Base-by-base conservation (phyloP, 2,329 filamentous ascomycete genomes). In the Penicillium brasilianum region DNA sequence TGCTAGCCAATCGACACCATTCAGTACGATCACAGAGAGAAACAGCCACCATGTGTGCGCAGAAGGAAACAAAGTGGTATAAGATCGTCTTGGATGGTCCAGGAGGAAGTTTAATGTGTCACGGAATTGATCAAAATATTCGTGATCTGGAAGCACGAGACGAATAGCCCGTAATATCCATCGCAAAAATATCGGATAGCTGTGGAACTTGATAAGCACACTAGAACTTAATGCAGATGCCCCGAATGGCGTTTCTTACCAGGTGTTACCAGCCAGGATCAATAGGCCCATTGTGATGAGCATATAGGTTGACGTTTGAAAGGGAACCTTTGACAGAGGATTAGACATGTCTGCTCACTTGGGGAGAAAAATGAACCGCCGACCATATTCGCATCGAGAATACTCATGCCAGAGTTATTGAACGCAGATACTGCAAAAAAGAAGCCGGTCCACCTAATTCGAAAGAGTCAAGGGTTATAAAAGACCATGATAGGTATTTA, bases 71-170 rank as follows among this genome's bases (percentile, higher is more conserved):
- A 88, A 78, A 5, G 85, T 80, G 7, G 84, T 87, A 66, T 86
- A 88, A 66, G 85, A 87, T 16, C 86, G 78, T 34, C 86, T 80
- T 0, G 86, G 87, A 69, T 88, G 84, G 53, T 87, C 80, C 16
- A 88, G 80, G 1, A 88, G 76, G 63, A 87, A 88, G 0, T 76
- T 70, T 1, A 87, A 71, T 0, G 83, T 82, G 20, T 72, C 71
- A 13, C 72, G 77, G 14, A 57, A 48, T n/a, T 63, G 48, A 32
- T 50, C 44, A 20, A 57, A 57, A 32, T 57, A 57, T 4, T 37
- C 55, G 34, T 49, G 34, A 13, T 37, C 16, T 3, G 55, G 55
- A 4, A 57, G 16, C 44, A 57, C 25, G 16, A 49, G 20, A 10
- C 10, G 55, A 8, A 57, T 32, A 20, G 44, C 36, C 8, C n/a